Conservation (phyloP, 2,329 filamentous ascomycete species). For the Sporothrix curviconia region DNA sequence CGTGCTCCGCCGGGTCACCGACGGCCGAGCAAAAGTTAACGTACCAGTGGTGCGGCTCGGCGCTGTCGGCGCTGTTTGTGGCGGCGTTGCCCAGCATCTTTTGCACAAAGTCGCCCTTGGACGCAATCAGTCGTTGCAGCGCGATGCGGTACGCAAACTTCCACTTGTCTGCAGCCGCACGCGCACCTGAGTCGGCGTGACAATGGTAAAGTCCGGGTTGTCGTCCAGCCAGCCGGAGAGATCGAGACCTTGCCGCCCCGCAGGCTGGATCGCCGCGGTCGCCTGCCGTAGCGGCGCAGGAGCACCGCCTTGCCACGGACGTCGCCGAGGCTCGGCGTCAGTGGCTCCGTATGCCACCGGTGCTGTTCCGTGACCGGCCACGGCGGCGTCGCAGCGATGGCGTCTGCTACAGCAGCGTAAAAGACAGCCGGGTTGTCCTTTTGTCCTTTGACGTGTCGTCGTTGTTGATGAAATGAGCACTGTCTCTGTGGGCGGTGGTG, state of each 20-base stretch:
- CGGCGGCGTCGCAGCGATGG: conserved; percentile 37
- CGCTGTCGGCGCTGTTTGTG: conserved; percentile 17
- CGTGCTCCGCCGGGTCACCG: conserved; percentile 31
- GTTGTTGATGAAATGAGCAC: conserved; percentile 64
- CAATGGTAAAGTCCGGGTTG: conserved; percentile 49
- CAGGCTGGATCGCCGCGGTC: conserved; percentile 31
- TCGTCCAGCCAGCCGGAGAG: conserved; percentile 56
- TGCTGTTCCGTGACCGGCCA: conserved; percentile 27
- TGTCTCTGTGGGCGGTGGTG: conserved; percentile 53
- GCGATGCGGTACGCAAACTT: conserved; percentile 32
- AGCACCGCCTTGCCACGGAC: conserved; percentile 62
- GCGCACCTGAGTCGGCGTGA: conserved; percentile 30
- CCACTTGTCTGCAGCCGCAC: conserved; percentile 44
- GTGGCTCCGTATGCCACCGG: conserved; percentile 55
- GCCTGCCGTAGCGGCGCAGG: conserved; percentile 52
- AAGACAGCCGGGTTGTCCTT: conserved; percentile 37
- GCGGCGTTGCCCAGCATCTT: conserved; percentile 31
- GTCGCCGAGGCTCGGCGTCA: conserved; percentile 55
- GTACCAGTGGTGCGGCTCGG: conserved; percentile 24
- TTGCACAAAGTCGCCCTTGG: conserved; percentile 33
- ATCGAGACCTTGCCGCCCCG: conserved; percentile 31
- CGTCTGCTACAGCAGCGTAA: conserved; percentile 44
- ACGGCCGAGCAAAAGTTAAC: conserved; percentile 37
- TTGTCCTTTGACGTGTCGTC: conserved; percentile 56
- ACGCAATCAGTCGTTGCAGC: conserved; percentile 32